These are phyloP conservation scores for Penicillium sp. DNA, from an alignment of 2,329 filamentous ascomycete species.

Conservation along the genomic window DNA sequence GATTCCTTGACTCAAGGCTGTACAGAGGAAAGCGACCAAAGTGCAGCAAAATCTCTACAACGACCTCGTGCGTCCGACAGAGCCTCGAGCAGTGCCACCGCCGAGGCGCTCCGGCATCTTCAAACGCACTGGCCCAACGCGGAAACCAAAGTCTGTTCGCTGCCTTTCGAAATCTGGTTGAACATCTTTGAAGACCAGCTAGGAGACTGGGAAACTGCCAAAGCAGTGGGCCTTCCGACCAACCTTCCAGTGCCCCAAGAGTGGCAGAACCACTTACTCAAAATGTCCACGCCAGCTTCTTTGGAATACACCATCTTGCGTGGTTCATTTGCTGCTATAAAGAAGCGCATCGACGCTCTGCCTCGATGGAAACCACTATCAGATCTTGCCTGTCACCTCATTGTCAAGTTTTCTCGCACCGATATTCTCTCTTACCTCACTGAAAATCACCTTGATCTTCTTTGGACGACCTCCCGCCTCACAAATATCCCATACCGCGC, in stretches of 20 bases:
- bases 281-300: constrained; percentile 67
- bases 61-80: constrained; percentile 31
- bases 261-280: constrained; percentile 65
- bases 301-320: constrained; percentile 84
- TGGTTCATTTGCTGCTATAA: constrained; percentile 67
- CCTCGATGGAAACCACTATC: constrained; percentile 74
- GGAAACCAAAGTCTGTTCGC: constrained; percentile 28
- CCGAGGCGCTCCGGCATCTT: constrained; percentile 23
- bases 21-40: constrained; percentile 12
- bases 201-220: constrained; percentile 86
- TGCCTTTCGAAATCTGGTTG: constrained; percentile 87
- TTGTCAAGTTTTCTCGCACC: constrained; percentile 85
- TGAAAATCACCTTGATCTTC: constrained; percentile 67
- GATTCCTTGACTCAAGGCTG: constrained; percentile 10
- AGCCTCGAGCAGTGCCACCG: constrained; percentile 39
- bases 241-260: constrained; percentile 69
- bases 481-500: constrained; percentile 84
- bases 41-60: constrained; percentile 10
- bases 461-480: constrained; percentile 79
- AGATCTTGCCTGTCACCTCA: constrained; percentile 77
- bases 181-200: constrained; percentile 76
- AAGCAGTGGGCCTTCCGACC: constrained; percentile 75
- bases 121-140: constrained; percentile 20
- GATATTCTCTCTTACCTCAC: constrained; percentile 73
- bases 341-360: constrained; percentile 65